phyloP scores from a whole-genome alignment of 176 grass and related monocot genomes.

The Areca catechu region DNA sequence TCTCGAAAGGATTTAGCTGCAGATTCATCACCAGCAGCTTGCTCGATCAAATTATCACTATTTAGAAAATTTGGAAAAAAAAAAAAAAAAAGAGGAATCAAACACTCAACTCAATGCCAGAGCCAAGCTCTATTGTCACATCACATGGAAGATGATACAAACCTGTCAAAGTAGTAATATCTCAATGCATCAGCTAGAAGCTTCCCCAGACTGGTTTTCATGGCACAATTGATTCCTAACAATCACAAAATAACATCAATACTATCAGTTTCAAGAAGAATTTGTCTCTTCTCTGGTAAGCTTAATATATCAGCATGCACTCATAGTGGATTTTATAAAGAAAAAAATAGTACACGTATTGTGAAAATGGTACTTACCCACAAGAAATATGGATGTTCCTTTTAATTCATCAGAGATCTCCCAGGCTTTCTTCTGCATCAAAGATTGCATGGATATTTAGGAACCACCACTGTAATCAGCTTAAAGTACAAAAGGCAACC shows the following conservation, averaged over 20 bases:
- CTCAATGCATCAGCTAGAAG: slow-evolving; percentile 69
- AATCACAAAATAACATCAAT: neutral
- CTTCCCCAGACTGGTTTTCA: slow-evolving; percentile 65
- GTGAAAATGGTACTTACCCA: slow-evolving; percentile 20
- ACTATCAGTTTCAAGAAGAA: too few species aligned
- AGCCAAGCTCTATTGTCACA: neutral
- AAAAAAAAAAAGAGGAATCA: too few species aligned
- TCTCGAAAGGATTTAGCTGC: slow-evolving; percentile 44
- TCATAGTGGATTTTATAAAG: too few species aligned
- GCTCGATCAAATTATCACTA: slow-evolving; percentile 78
- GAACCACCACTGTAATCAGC: neutral
- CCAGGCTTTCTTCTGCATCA: slow-evolving; percentile 34
- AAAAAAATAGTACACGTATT: too few species aligned
- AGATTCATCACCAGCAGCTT: slow-evolving; percentile 63
- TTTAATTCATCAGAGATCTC: slow-evolving; percentile 27
- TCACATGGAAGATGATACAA: neutral
- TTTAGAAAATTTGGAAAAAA: neutral
- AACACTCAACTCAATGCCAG: slow-evolving; percentile 1
- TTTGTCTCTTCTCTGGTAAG: too few species aligned
- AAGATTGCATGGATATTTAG: neutral
- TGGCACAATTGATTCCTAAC: slow-evolving; percentile 62
- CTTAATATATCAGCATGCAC: too few species aligned
- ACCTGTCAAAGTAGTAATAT: slow-evolving; percentile 83
- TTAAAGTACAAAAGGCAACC: neutral
- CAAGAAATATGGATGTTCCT: slow-evolving; percentile 49